Evolutionary conservation across 176 grass and related monocot genomes (phyloP).

Genomic region (Phoenix dactylifera): DNA sequence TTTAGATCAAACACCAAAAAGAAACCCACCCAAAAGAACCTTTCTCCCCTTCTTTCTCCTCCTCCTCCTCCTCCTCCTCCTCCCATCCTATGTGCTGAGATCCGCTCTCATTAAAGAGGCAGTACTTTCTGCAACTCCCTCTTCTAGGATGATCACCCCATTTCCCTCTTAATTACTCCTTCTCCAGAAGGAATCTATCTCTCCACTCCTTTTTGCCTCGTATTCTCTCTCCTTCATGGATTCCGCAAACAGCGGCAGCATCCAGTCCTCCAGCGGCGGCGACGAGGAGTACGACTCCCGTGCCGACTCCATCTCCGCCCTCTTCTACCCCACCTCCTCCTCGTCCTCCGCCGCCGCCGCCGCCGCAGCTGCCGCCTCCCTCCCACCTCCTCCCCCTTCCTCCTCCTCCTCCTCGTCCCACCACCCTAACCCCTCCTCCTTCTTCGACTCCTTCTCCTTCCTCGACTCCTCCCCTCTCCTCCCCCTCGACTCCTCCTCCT

Average conservation of each 20-base stretch:
- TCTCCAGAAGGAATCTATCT: no score
- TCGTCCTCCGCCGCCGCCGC: constrained; percentile 13
- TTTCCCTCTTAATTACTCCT: neutral
- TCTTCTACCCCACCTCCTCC: constrained; percentile 27
- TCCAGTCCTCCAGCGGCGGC: constrained; percentile 76
- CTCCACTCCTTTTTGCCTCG: neutral
- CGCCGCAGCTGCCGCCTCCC: constrained; percentile 12
- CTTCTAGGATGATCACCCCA: constrained; percentile 21
- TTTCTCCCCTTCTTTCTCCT: constrained; percentile 13
- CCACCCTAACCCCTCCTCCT: constrained; percentile 14
- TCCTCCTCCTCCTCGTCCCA: neutral
- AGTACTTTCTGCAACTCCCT: neutral
- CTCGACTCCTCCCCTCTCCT: constrained; percentile 12
- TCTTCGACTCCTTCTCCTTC: constrained; percentile 39
- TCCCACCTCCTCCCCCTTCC: constrained; percentile 32
- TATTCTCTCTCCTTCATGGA: constrained; percentile 34
- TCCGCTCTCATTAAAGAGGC: no score
- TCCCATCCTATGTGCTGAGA: no score
- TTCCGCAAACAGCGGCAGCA: constrained; percentile 69
- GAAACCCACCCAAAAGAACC: no score
- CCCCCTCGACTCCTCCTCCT: constrained; percentile 10
- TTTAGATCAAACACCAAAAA: no score
- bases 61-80: constrained; percentile 19
- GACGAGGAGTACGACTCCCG: constrained; percentile 75
- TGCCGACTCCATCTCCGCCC: constrained; percentile 40